These are phyloP conservation scores for Venturia carpophila DNA, from an alignment of 2,329 filamentous ascomycete species.

Conservation along the genomic window DNA sequence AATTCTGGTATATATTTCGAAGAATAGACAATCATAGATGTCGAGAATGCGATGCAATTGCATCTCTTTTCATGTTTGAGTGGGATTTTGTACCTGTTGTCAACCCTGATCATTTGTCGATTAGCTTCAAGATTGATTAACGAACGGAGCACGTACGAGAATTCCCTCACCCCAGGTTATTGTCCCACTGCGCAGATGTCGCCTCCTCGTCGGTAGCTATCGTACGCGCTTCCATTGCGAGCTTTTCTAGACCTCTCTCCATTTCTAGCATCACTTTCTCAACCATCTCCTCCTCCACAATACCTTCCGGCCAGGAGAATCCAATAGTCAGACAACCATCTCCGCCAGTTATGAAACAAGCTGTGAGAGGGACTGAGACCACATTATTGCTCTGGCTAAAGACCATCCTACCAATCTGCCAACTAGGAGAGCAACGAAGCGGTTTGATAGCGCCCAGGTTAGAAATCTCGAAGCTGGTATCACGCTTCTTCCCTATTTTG, in stretches of 20 bases:
- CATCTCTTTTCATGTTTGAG: neutral
- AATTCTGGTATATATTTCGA: too few relatives aligned
- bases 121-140: neutral
- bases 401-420: slow-evolving; percentile 26
- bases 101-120: neutral
- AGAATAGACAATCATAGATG: too few relatives aligned
- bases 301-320: slow-evolving; percentile 36
- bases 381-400: slow-evolving; percentile 40
- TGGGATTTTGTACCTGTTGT: neutral
- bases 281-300: slow-evolving; percentile 27
- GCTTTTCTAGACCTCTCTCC: neutral
- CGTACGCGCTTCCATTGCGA: neutral
- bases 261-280: slow-evolving; percentile 21
- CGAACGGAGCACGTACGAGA: neutral
- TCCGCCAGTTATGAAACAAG: slow-evolving; percentile 37
- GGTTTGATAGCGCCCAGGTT: slow-evolving; percentile 37
- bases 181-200: neutral
- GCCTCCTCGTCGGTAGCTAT: neutral
- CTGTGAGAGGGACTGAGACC: slow-evolving; percentile 31
- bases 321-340: slow-evolving; percentile 37
- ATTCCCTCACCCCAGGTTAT: too few relatives aligned
- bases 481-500: slow-evolving; percentile 34
- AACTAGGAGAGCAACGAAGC: slow-evolving; percentile 29
- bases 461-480: slow-evolving; percentile 37
- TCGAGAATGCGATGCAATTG: too few relatives aligned